Evolutionary conservation across 495 filamentous ascomycete genomes (phyloP).

Genomic region (Achaetomiella virescens): DNA sequence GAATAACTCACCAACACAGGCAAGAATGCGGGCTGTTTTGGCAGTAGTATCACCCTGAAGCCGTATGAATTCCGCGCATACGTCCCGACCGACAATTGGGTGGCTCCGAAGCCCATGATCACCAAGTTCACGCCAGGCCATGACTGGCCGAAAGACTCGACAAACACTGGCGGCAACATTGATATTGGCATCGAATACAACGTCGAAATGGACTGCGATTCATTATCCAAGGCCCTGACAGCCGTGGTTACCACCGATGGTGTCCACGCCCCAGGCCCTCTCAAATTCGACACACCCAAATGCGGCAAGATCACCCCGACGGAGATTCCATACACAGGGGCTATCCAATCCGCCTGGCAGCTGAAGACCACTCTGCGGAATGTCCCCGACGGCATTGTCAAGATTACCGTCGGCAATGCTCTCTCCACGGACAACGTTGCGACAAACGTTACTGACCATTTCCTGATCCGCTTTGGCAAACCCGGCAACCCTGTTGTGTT

Average conservation of each 20-base stretch:
- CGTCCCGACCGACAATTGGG: slow-evolving; percentile 42
- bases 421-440: slow-evolving; percentile 29
- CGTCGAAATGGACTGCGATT: slow-evolving; percentile 55
- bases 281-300: slow-evolving; percentile 49
- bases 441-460: slow-evolving; percentile 48
- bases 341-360: slow-evolving; percentile 49
- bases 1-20: slow-evolving; percentile 26
- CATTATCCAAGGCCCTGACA: slow-evolving; percentile 44
- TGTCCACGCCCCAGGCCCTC: not conserved
- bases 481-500: slow-evolving; percentile 53
- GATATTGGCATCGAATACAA: slow-evolving; percentile 55
- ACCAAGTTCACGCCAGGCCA: slow-evolving; percentile 61
- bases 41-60: slow-evolving; percentile 43
- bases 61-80: slow-evolving; percentile 60
- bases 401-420: slow-evolving; percentile 53
- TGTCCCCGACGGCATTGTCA: slow-evolving; percentile 61
- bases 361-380: slow-evolving; percentile 50
- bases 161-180: slow-evolving; percentile 22
- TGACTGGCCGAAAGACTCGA: slow-evolving; percentile 53
- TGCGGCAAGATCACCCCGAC: slow-evolving; percentile 19
- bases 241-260: slow-evolving; percentile 15
- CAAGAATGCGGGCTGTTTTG: slow-evolving; percentile 53
- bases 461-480: slow-evolving; percentile 48
- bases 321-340: slow-evolving; percentile 30
- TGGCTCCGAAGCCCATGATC: slow-evolving; percentile 56